Percentiles rank a stretch among this genome's conserved stretches.
Evolutionary conservation across 768 basidiomycete genomes (phyloP).

Genomic region (Butyriboletus loyo): DNA sequence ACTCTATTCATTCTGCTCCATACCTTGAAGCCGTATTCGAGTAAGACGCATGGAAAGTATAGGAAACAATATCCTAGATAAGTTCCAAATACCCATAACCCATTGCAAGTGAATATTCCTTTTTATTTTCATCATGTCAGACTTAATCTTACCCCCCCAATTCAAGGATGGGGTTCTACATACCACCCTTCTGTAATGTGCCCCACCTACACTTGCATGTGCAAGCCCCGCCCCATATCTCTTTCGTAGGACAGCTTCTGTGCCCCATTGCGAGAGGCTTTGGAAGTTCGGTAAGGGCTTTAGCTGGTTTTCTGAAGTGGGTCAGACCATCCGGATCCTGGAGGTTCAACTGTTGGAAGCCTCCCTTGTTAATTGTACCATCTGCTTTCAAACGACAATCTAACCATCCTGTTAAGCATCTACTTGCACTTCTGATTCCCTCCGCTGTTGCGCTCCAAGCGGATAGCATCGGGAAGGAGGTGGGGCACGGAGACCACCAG

Average conservation of each 20-base stretch:
- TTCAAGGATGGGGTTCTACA: slow-evolving; percentile 74
- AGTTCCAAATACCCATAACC: slow-evolving; percentile 37
- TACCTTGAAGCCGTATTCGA: slow-evolving; percentile 21
- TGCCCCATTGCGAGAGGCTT: slow-evolving; percentile 47
- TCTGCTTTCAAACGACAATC: not conserved
- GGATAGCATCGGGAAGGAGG: not conserved
- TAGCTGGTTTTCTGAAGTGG: slow-evolving; percentile 68
- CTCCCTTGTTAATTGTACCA: slow-evolving; percentile 40
- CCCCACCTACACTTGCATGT: slow-evolving; percentile 75
- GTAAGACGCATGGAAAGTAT: slow-evolving; percentile 48
- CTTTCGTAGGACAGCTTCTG: slow-evolving; percentile 35
- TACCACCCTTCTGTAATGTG: slow-evolving; percentile 73
- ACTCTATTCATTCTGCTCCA: slow-evolving; percentile 1
- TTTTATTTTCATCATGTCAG: not conserved
- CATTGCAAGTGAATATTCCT: slow-evolving; percentile 46
- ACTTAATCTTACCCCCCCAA: not conserved
- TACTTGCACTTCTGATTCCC: no score
- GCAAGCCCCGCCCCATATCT: slow-evolving; percentile 63
- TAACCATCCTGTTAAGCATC: not conserved
- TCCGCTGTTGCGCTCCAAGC: not conserved
- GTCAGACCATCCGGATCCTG: slow-evolving; percentile 59
- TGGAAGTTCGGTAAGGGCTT: slow-evolving; percentile 55
- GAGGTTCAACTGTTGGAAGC: slow-evolving; percentile 52
- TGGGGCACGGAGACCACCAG: not conserved
- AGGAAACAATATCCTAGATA: slow-evolving; percentile 52